Evolutionary conservation across 306 rosid genomes (phyloP).

Genomic region (Lathyrus sativus): DNA sequence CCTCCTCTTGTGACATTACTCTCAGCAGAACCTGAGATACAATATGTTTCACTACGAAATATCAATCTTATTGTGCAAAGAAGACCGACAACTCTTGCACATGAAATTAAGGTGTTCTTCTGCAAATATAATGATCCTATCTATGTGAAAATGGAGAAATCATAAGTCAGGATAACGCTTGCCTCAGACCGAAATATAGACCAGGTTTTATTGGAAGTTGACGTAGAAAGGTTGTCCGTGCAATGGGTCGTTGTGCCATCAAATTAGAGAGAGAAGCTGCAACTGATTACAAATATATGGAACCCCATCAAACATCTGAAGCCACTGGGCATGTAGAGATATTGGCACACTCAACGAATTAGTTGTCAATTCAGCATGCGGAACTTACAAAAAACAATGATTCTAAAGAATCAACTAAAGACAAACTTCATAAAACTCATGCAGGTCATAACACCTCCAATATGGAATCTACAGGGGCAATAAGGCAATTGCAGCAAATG

Average conservation of each 20-base stretch:
- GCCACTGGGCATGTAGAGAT: constrained; percentile 41
- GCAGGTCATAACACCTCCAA: constrained; percentile 38
- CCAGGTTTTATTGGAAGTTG: constrained; percentile 97
- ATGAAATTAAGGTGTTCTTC: constrained; percentile 99
- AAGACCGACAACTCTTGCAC: constrained; percentile 97
- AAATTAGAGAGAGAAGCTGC: constrained; percentile 99
- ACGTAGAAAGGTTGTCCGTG: constrained; percentile 97
- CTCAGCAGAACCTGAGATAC: constrained; percentile 99
- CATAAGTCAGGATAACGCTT: constrained; percentile 97
- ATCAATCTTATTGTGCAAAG: constrained; percentile 98
- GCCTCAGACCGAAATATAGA: constrained; percentile 97
- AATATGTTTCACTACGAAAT: constrained; percentile 95
- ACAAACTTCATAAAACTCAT: constrained; percentile 37
- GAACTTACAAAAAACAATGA: constrained; percentile 33
- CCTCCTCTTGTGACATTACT: constrained; percentile 99
- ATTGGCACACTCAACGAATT: constrained; percentile 41
- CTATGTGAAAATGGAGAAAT: constrained; percentile 96
- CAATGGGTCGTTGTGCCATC: constrained; percentile 99
- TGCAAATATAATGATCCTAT: constrained; percentile 99
- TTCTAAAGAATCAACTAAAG: constrained; percentile 42
- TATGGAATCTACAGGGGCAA: constrained; percentile 47
- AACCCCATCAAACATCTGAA: no score
- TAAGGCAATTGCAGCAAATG: constrained; percentile 95
- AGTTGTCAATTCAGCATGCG: constrained; percentile 46
- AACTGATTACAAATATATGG: no score